These are phyloP conservation scores for Passalora sequoiae DNA, from an alignment of 2,329 filamentous ascomycete species.

Conservation along the genomic window DNA sequence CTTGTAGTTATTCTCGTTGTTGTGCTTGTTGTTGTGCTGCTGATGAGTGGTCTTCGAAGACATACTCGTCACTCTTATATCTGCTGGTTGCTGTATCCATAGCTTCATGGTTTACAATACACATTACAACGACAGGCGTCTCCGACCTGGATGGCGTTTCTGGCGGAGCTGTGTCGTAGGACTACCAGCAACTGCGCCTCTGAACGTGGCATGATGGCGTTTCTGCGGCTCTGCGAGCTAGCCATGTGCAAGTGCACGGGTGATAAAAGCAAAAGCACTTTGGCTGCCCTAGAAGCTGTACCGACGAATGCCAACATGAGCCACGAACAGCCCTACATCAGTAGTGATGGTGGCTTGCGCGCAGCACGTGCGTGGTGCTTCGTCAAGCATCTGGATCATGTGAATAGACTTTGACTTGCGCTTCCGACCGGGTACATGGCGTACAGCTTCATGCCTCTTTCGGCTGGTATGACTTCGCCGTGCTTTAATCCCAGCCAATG, in stretches of 20 bases:
- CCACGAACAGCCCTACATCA: background rate
- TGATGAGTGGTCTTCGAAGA: background rate
- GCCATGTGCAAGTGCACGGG: background rate
- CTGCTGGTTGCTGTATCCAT: background rate
- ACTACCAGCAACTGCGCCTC: background rate
- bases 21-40: constrained; percentile 3
- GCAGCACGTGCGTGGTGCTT: background rate
- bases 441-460: background rate
- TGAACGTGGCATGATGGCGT: background rate
- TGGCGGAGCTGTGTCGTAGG: background rate
- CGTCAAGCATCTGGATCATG: background rate
- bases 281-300: background rate
- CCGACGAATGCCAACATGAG: background rate
- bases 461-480: background rate
- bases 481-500: background rate
- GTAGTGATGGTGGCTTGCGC: background rate
- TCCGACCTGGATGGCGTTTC: background rate
- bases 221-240: background rate
- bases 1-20: too few relatives aligned
- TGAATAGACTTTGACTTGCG: background rate
- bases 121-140: constrained; percentile 1
- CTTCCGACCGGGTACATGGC: background rate
- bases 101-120: background rate
- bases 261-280: background rate
- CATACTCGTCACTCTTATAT: background rate